Evolutionary conservation across 805 yeast species (phyloP).

Genomic region (Kazachstania martiniae): DNA sequence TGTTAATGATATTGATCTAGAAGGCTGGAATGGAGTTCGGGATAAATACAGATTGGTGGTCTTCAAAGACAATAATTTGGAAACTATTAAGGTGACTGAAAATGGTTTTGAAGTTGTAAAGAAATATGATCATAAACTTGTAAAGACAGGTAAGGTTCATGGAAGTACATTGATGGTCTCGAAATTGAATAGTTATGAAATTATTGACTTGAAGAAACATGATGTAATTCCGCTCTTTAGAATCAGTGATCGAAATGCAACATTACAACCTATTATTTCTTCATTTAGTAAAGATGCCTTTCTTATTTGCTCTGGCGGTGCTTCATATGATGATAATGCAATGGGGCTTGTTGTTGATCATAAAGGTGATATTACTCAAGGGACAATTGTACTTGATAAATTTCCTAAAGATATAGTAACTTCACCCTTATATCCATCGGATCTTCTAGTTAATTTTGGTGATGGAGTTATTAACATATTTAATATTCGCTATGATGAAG

Average conservation of each 20-base stretch:
- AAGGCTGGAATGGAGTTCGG: not conserved
- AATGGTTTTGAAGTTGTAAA: slow-evolving; percentile 4
- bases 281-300: slow-evolving; percentile 12
- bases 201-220: slow-evolving; percentile 11
- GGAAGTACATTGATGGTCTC: slow-evolving; percentile 15
- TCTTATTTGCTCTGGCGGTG: slow-evolving; percentile 24
- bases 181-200: slow-evolving; percentile 16
- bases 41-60: slow-evolving; percentile 8
- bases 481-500: too few species aligned
- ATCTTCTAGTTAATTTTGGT: slow-evolving; percentile 14
- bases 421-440: too few species aligned
- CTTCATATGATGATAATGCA: slow-evolving; percentile 14
- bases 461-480: slow-evolving; percentile 2
- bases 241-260: slow-evolving; percentile 15
- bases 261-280: slow-evolving; percentile 14
- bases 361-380: slow-evolving; percentile 24
- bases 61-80: slow-evolving; percentile 8
- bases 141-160: slow-evolving; percentile 6
- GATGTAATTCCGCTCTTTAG: slow-evolving; percentile 18
- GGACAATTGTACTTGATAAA: slow-evolving; percentile 19
- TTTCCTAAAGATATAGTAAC: slow-evolving; percentile 18
- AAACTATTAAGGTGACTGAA: slow-evolving; percentile 7
- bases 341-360: slow-evolving; percentile 24
- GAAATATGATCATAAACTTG: slow-evolving; percentile 7
- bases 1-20: slow-evolving; percentile 12